Percentiles rank a stretch among this genome's conserved stretches.
Conservation (phyloP, 768 basidiomycete species). For the Termitomyces bulborhizus region DNA sequence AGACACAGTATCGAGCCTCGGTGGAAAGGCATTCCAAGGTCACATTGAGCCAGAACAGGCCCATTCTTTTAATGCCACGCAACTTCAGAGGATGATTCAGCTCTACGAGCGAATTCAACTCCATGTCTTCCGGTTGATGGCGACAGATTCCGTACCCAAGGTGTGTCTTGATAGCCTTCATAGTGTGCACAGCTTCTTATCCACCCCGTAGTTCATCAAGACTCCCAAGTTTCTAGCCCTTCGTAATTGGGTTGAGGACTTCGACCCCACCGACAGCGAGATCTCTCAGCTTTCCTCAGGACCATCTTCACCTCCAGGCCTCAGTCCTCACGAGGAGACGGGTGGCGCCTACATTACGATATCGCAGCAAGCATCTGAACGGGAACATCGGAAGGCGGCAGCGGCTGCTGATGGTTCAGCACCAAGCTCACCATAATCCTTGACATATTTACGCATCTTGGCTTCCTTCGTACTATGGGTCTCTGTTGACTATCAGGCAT, state of each 20-base stretch:
- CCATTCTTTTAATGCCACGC: conserved; percentile 85
- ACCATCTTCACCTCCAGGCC: conserved; percentile 66
- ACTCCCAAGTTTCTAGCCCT: conserved; percentile 76
- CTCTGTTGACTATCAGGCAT: conserved; percentile 17
- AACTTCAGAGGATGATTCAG: conserved; percentile 88
- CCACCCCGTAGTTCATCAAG: conserved; percentile 68
- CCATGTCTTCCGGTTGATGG: conserved; percentile 96
- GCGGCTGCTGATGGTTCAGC: conserved; percentile 8
- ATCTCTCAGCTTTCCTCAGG: conserved; percentile 46
- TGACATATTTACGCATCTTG: conserved; percentile 12
- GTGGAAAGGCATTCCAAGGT: conserved; percentile 74
- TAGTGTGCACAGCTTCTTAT: conserved; percentile 9
- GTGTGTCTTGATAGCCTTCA: conserved; percentile 30
- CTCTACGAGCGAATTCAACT: conserved; percentile 95
- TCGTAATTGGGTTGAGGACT: conserved; percentile 73
- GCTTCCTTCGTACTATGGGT: conserved; percentile 11
- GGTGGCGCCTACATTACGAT: conserved; percentile 86
- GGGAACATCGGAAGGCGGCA: conserved; percentile 39
- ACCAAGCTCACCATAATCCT: conserved; percentile 20
- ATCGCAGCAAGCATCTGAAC: conserved; percentile 74
- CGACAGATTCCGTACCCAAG: conserved; percentile 98
- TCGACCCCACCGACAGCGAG: conserved; percentile 59
- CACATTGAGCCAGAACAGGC: conserved; percentile 80
- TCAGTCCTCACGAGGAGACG: conserved; percentile 57
- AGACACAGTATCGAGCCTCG: conserved; percentile 75